Conservation (phyloP, 768 basidiomycete genomes). For the Tricholoma bakamatsutake region DNA sequence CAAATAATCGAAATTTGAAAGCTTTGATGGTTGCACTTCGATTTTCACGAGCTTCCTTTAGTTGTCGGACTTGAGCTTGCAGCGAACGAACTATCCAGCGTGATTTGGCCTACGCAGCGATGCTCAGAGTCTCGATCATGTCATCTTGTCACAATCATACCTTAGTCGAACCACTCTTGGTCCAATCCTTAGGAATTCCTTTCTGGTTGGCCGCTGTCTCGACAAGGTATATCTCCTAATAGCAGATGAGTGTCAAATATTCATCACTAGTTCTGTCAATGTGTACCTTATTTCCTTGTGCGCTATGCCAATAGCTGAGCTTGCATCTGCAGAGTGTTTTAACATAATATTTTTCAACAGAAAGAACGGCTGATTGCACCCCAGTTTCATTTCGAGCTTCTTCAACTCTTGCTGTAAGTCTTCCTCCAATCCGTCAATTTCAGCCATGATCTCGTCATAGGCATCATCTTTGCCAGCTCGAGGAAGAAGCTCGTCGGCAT, state of each 20-base stretch:
- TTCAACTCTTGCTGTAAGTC: constrained; percentile 64
- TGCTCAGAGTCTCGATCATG: neutral
- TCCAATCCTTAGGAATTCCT: constrained; percentile 79
- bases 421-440: constrained; percentile 66
- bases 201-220: constrained; percentile 59
- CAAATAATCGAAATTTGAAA: constrained; percentile 75
- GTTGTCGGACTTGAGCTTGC: constrained; percentile 60
- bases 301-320: constrained; percentile 50
- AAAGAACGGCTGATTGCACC: constrained; percentile 34
- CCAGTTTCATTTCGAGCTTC: constrained; percentile 59
- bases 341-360: constrained; percentile 4
- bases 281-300: constrained; percentile 71
- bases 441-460: constrained; percentile 72
- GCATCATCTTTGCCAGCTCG: constrained; percentile 78
- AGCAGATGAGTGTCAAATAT: neutral
- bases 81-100: constrained; percentile 79
- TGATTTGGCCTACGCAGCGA: constrained; percentile 45
- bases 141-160: constrained; percentile 29
- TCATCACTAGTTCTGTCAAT: neutral
- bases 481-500: constrained; percentile 69
- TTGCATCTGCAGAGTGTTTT: constrained; percentile 21
- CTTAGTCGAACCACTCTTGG: constrained; percentile 75
- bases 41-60: constrained; percentile 94
- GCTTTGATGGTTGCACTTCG: constrained; percentile 72
- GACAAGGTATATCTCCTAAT: constrained; percentile 85